Evolutionary conservation across 768 basidiomycete species (phyloP), one percentile per base, ranked within the genome.

Genomic region (Suillus cothurnatus): DNA sequence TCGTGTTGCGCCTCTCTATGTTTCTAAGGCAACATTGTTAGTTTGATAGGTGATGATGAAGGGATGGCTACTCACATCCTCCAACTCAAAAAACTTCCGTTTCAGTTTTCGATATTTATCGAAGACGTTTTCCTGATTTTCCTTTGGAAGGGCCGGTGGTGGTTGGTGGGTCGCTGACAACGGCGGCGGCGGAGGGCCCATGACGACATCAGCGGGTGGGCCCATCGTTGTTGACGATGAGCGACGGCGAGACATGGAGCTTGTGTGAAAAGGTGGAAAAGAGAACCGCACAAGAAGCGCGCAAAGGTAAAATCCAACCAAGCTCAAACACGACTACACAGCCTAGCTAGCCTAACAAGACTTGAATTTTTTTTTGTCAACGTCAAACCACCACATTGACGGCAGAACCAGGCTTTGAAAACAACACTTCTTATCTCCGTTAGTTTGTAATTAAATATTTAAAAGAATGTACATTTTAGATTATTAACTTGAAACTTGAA

Each of bases 91-190:
- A 73, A 85, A 89, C 47, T 86, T 85, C 50, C 86, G 77, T 73
- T 92, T 92, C 61, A 91, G 80, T 68, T 82, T 85, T 66, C 78
- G 79, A 74, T 90, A 89, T 76, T 89, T 91, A 78, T 90, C 88
- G 56, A 28, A 15, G 15, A 71, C 70, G 67, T 82, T 73, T 59
- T 88, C 88, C 60, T 80, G 81, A 60, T 65, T 70, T 64, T 85
- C 82, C 61, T 78, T 81, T 21, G 55, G 6, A 19, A 73, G 61
- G 36, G 73, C 77, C 12, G 77, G 73, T 26, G 72, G 56, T 2
- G 71, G 60, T 21, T 73, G 71, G 34, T 71, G 77, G 15, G 74
- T 55, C 15, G 77, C 60, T 19, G 78, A 71, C 61, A 73, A 64
- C 69, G 80, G 79, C 17, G 78, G 69, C 38, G 78, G 71, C 0